Conservation (phyloP, 495 filamentous ascomycete genomes). For the Astrothelium macrocarpum region DNA sequence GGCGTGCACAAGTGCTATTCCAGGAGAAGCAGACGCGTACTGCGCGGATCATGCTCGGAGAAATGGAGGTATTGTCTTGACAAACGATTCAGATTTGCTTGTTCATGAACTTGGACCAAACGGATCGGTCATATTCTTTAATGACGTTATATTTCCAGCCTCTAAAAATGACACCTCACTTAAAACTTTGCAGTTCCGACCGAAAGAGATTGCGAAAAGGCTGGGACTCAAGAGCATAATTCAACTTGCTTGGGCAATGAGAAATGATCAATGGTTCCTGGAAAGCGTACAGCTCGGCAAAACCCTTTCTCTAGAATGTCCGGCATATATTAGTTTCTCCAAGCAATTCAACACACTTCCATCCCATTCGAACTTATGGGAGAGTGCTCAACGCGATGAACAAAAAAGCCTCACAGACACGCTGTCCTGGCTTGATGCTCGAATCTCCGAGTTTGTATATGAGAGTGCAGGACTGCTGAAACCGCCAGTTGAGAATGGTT, state of each 20-base stretch:
- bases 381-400: background rate
- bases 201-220: conserved; percentile 4
- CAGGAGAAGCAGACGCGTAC: conserved; percentile 62
- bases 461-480: conserved; percentile 26
- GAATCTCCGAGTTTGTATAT: conserved; percentile 38
- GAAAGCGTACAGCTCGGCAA: background rate
- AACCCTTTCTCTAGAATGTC: background rate
- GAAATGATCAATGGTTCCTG: background rate
- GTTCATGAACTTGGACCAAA: conserved; percentile 51
- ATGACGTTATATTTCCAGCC: conserved; percentile 13
- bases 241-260: conserved; percentile 5
- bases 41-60: conserved; percentile 50
- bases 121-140: conserved; percentile 51
- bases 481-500: conserved; percentile 23
- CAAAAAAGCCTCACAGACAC: conserved; percentile 40
- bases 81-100: conserved; percentile 67
- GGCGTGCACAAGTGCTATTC: conserved; percentile 44
- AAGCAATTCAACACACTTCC: background rate
- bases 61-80: conserved; percentile 45
- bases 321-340: background rate
- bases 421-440: conserved; percentile 35
- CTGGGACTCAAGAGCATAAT: conserved; percentile 5
- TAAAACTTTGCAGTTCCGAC: conserved; percentile 20
- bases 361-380: conserved; percentile 24
- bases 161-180: conserved; percentile 22